Conservation (phyloP, 768 basidiomycete genomes). For the Antrodiella citrinella region DNA sequence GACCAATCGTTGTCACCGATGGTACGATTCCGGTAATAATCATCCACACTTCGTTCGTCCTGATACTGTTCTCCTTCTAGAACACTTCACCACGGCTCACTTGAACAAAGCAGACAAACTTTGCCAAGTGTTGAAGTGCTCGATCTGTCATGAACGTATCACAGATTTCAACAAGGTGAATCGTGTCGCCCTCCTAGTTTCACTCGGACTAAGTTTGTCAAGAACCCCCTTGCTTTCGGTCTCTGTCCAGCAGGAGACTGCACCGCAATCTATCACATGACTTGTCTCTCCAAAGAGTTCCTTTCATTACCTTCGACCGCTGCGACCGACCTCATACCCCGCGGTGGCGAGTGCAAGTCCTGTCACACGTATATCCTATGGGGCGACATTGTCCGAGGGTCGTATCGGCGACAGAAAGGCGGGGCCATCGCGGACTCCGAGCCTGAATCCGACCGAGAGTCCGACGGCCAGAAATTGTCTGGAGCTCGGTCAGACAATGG, state of each 20-base stretch:
- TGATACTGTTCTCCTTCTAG: constrained; percentile 27
- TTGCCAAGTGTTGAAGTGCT: constrained; percentile 33
- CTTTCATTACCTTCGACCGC: constrained; percentile 16
- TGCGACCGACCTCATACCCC: constrained; percentile 38
- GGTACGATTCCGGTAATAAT: constrained; percentile 25
- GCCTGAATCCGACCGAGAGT: constrained; percentile 18
- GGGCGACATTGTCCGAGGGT: constrained; percentile 62
- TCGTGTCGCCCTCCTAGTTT: constrained; percentile 15
- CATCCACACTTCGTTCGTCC: too few species aligned
- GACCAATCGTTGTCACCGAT: constrained; percentile 51
- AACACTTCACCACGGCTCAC: constrained; percentile 38
- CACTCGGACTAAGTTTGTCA: too few species aligned
- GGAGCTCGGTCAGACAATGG: neutral
- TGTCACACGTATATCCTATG: constrained; percentile 53
- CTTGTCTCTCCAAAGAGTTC: constrained; percentile 46
- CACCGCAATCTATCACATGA: constrained; percentile 45
- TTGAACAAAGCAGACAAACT: constrained; percentile 41
- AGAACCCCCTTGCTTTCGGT: constrained; percentile 41
- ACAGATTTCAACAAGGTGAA: constrained; percentile 32
- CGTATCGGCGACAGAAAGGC: constrained; percentile 41
- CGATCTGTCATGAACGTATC: constrained; percentile 38
- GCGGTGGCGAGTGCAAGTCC: constrained; percentile 50
- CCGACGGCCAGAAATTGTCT: neutral
- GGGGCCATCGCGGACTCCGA: constrained; percentile 24
- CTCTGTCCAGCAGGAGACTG: constrained; percentile 49